Evolutionary conservation across 257 asterid genomes (phyloP), one percentile per base, ranked within the genome.

Genomic region (Ajuga chamaepitys): DNA sequence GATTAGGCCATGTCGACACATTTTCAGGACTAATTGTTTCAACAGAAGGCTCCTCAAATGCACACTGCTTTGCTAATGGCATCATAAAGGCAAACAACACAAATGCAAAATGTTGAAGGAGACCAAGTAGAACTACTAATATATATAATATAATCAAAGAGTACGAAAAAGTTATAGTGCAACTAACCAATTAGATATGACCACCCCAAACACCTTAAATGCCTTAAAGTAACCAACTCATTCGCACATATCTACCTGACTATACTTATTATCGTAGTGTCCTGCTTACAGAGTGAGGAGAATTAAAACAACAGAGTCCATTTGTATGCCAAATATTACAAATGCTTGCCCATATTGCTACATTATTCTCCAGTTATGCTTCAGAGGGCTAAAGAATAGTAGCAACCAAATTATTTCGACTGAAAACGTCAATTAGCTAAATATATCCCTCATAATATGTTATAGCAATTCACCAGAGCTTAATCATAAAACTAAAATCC

Each of bases 11-110:
- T 14, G 98, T 84, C 87, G 90, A 66, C 55, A 94, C 95, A 78
- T 86, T 83, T 86, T 94, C 99, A 65, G 83, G 93, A 52, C 74
- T 72, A 69, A 94, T 89, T 62, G 82, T 81, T 79, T 94, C 99
- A 73, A 94, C 92, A 1, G 97, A 89, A 68, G 99, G 99, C 82
- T 94, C 99, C 83, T 94, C 97, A 83, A 94, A 94, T 58, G 99
- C 97, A 63, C 98, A 89, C 73, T 94, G 97, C 77, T 94, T 94
- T 52, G 99, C 99, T 67, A 90, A 63, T 52, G 97, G 95, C 83
- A 94, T 73, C 82, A 89, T 88, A 48, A 81, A 92, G 71, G 99
- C n/a, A 89, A 96, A 89, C 99, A 87, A 50, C 82, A 84, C 50
- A 46, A 14, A 21, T 46, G 40, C 50, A 71, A 53, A 11, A 37